Evolutionary conservation across 441 rosid species (phyloP).

Genomic region (Flueggea neowawraea): DNA sequence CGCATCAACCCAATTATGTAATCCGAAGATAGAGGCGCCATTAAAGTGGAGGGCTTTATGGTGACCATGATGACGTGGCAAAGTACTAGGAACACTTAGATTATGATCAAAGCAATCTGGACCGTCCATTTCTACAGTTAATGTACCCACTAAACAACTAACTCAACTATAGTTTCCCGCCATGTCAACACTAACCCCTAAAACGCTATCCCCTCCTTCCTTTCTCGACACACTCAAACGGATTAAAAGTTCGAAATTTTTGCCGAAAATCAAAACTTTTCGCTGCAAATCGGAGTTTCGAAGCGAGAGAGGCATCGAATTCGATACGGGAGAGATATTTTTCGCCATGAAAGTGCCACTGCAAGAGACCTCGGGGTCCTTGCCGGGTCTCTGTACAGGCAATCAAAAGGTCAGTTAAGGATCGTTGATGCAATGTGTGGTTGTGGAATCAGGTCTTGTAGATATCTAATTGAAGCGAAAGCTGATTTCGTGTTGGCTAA

Average conservation of each 20-base stretch:
- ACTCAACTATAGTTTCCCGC: slow-evolving; percentile 44
- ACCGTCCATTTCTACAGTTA: slow-evolving; percentile 1
- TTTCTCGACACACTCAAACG: slow-evolving; percentile 16
- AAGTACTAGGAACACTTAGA: not conserved
- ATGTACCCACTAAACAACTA: no score
- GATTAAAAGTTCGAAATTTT: slow-evolving; percentile 8
- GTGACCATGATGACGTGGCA: slow-evolving; percentile 6
- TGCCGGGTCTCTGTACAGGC: slow-evolving; percentile 63
- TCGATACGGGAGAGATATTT: slow-evolving; percentile 75
- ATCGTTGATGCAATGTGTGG: slow-evolving; percentile 93
- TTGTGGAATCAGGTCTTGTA: slow-evolving; percentile 82
- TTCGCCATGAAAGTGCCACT: slow-evolving; percentile 83
- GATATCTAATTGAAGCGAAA: slow-evolving; percentile 59
- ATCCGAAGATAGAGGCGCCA: no score
- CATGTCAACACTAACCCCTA: slow-evolving; percentile 50
- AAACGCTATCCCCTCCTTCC: slow-evolving; percentile 39
- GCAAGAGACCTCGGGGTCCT: slow-evolving; percentile 89
- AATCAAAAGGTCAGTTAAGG: slow-evolving; percentile 43
- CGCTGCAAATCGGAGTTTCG: slow-evolving; percentile 31
- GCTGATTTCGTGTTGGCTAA: slow-evolving; percentile 82
- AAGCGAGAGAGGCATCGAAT: slow-evolving; percentile 57
- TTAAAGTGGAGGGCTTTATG: not conserved
- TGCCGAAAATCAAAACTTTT: slow-evolving; percentile 7
- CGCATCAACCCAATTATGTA: no score
- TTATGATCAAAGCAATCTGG: slow-evolving; percentile 4